Percentiles rank a stretch among this genome's conserved stretches.
Conservation (phyloP, 1,284 basidiomycete genomes). For the Ganoderma lingzhi region DNA sequence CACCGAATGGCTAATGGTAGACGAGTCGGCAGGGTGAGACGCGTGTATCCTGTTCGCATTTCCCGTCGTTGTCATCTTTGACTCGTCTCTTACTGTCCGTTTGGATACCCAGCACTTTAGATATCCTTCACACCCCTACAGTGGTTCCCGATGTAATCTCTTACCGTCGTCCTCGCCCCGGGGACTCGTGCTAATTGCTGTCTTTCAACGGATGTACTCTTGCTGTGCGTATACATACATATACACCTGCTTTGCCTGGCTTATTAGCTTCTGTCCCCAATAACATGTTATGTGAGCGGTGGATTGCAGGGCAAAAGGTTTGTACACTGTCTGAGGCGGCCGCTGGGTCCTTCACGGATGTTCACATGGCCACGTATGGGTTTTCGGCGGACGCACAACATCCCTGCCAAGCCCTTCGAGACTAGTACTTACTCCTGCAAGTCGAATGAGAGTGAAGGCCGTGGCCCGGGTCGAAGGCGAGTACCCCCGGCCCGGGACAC, state of each 20-base stretch:
- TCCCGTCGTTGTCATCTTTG: slow-evolving; percentile 22
- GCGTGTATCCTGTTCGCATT: slow-evolving; percentile 28
- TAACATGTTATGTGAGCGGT: background rate
- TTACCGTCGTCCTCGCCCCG: slow-evolving; percentile 22
- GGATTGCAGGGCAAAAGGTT: background rate
- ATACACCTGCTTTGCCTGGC: slow-evolving; percentile 24
- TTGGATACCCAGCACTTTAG: slow-evolving; percentile 40
- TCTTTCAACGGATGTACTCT: slow-evolving; percentile 25
- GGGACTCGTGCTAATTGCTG: slow-evolving; percentile 28
- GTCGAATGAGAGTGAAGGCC: background rate
- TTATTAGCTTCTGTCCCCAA: background rate
- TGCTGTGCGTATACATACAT: slow-evolving; percentile 30
- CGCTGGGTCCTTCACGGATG: background rate
- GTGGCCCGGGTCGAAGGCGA: no score
- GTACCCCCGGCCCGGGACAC: no score
- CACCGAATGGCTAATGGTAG: slow-evolving; percentile 87
- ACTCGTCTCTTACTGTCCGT: slow-evolving; percentile 29
- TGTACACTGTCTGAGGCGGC: background rate
- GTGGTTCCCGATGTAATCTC: slow-evolving; percentile 28
- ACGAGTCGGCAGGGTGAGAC: slow-evolving; percentile 50
- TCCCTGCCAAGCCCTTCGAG: slow-evolving; percentile 14
- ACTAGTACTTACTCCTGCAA: slow-evolving; percentile 18
- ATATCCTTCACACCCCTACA: slow-evolving; percentile 34
- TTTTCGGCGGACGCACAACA: slow-evolving; percentile 7
- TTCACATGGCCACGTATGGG: slow-evolving; percentile 16